Evolutionary conservation across 2,329 filamentous ascomycete species (phyloP).

Genomic region (Fusarium pseudograminearum): DNA sequence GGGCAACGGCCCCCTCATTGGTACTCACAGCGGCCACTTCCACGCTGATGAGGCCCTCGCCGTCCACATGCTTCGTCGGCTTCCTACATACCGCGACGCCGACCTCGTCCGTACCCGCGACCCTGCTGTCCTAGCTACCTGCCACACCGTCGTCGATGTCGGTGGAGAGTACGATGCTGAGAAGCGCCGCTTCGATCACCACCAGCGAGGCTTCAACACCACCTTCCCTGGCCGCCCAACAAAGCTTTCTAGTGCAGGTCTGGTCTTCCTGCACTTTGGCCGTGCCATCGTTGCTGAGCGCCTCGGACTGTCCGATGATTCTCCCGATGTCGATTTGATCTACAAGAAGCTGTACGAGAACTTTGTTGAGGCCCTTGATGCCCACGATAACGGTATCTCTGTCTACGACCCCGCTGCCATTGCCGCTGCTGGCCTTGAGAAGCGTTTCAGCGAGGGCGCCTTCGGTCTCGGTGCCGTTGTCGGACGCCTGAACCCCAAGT

Average conservation of each 20-base stretch:
- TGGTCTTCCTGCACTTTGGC: conserved; percentile 97
- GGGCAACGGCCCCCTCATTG: conserved; percentile 72
- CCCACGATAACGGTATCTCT: conserved; percentile 95
- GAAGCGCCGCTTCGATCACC: conserved; percentile 90
- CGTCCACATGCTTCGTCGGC: conserved; percentile 91
- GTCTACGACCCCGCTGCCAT: conserved; percentile 80
- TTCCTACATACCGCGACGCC: conserved; percentile 82
- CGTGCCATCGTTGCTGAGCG: conserved; percentile 78
- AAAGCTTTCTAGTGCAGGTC: conserved; percentile 91
- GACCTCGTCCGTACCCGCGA: conserved; percentile 89
- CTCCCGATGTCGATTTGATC: conserved; percentile 77
- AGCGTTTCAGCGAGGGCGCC: conserved; percentile 84
- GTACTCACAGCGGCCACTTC: conserved; percentile 98
- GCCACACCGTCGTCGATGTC: conserved; percentile 98
- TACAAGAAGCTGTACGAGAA: conserved; percentile 91
- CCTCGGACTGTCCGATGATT: conserved; percentile 66
- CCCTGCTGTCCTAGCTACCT: conserved; percentile 78
- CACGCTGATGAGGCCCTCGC: conserved; percentile 98
- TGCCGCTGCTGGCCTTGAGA: conserved; percentile 77
- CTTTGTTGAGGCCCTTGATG: conserved; percentile 96
- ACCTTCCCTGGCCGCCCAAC: conserved; percentile 87
- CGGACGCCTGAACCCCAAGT: conserved; percentile 80
- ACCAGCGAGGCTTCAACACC: conserved; percentile 90
- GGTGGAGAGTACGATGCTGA: conserved; percentile 89
- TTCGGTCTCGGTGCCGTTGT: conserved; percentile 90